Evolutionary conservation across 2,329 filamentous ascomycete species (phyloP), one percentile per base, ranked within the genome.

Genomic region (Colletotrichum higginsianum): DNA sequence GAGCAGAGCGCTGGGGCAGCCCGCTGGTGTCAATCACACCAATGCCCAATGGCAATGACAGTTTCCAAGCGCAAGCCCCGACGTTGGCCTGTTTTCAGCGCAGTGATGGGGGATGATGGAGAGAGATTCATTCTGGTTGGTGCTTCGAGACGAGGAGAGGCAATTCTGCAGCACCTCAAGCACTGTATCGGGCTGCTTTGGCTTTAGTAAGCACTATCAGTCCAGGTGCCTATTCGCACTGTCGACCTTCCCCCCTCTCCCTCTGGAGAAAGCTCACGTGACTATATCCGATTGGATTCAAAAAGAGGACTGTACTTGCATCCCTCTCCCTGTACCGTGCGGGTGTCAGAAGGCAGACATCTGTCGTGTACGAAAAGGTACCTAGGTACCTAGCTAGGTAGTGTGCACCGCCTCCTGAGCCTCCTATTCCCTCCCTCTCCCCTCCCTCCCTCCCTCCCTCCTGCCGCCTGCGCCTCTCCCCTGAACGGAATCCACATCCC

Each of bases 321-420:
- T 69, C 70, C 61, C 66, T 66, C 61, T 57, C 60, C 40, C 70
- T 61, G 50, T 71, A 72, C 66, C 68, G 66, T 72, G 66, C 61
- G 50, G 16, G 55, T 66, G 8, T 71, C 61, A 66, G 66, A 61
- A 35, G 30, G 30, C 30, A 35, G 30, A 35, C 8, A 35, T 35
- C 8, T 35, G 8, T 35, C 30, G 30, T 35, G 30, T 35, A 9
- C 8, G 30, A 9, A 9, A 35, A 9, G 30, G 30, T 35, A 35
- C 30, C 30, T 35, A 35, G 8, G 30, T 35, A 35, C 8, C 30
- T 9, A 35, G 30, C 8, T 35, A 35, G 30, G 30, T 35, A 35
- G 8, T 9, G 35, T 63, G 61, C 61, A 63, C 23, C 61, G 49
- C 61, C 61, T 47, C 57, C 13, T 30, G 35, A n/a, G 47, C 47